A percentile compares a stretch with the other conserved stretches of the same genome.
Evolutionary conservation across 2,329 filamentous ascomycete genomes (phyloP).

Genomic region (Colletotrichum sp.): DNA sequence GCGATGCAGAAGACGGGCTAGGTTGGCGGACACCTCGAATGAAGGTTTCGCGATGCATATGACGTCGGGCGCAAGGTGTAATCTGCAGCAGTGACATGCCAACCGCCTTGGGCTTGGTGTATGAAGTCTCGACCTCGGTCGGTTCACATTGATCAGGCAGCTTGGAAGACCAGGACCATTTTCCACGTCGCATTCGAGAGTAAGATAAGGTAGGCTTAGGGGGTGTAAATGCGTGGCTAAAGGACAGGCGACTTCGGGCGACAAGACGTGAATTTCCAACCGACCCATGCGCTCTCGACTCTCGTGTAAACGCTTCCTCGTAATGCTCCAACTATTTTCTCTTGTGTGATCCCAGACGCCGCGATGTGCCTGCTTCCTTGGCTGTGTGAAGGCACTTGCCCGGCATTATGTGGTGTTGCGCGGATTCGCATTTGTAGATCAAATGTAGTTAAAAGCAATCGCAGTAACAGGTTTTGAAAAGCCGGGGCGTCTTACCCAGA

Average conservation of each 20-base stretch:
- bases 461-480: constrained; percentile 13
- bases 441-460: background rate
- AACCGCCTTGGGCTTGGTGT: background rate
- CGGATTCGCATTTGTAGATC: background rate
- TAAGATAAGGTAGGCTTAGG: background rate
- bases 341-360: background rate
- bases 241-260: background rate
- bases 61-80: background rate
- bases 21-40: background rate
- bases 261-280: background rate
- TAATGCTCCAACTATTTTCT: background rate
- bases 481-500: constrained; percentile 62
- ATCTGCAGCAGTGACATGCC: background rate
- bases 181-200: constrained; percentile 9
- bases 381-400: constrained; percentile 12
- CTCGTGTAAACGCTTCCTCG: background rate
- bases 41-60: background rate
- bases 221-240: constrained; percentile 3
- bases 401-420: background rate
- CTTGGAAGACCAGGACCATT: constrained; percentile 18
- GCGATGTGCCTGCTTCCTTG: background rate
- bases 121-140: background rate
- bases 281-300: background rate
- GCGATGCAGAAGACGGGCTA: background rate
- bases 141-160: constrained; percentile 20